A percentile compares a stretch with the other conserved stretches of the same genome.
These are phyloP conservation scores for Coemansia sp. DNA, from an alignment of 192 early-diverging fungal genomes.

Conservation along the genomic window DNA sequence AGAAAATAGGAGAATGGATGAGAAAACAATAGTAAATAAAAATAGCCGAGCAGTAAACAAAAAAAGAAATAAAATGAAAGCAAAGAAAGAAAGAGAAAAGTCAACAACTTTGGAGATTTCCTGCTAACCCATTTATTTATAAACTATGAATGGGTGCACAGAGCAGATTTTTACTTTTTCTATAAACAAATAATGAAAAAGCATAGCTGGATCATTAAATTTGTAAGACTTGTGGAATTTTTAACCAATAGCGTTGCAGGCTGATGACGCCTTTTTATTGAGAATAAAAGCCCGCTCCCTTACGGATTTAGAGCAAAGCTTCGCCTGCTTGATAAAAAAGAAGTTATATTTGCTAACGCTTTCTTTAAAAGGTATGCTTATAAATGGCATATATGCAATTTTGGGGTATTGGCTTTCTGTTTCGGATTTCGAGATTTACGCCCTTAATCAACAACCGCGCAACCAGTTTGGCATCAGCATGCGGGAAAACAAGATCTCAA, in stretches of 20 bases:
- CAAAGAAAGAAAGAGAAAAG: background rate
- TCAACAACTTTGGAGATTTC: background rate
- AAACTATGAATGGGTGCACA: background rate
- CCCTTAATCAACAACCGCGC: too few species aligned
- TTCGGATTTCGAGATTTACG: too few species aligned
- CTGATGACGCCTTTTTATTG: background rate
- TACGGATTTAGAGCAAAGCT: too few species aligned
- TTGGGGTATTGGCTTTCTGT: too few species aligned
- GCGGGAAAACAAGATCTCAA: too few species aligned
- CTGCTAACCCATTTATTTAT: background rate
- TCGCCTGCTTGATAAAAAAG: too few species aligned
- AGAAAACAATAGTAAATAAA: background rate
- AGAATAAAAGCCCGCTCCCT: background rate
- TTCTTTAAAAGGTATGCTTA: too few species aligned
- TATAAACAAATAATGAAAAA: background rate
- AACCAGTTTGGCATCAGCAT: too few species aligned
- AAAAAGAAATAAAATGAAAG: background rate
- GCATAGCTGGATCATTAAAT: background rate
- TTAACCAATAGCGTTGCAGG: background rate
- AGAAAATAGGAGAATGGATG: background rate
- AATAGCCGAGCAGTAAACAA: background rate
- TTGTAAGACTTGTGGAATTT: background rate
- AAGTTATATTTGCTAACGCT: too few species aligned
- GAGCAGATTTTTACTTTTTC: too few species aligned
- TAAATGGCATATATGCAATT: too few species aligned